Evolutionary conservation across 2,329 filamentous ascomycete genomes (phyloP).

Genomic region (Dryadomyces sulphureus): DNA sequence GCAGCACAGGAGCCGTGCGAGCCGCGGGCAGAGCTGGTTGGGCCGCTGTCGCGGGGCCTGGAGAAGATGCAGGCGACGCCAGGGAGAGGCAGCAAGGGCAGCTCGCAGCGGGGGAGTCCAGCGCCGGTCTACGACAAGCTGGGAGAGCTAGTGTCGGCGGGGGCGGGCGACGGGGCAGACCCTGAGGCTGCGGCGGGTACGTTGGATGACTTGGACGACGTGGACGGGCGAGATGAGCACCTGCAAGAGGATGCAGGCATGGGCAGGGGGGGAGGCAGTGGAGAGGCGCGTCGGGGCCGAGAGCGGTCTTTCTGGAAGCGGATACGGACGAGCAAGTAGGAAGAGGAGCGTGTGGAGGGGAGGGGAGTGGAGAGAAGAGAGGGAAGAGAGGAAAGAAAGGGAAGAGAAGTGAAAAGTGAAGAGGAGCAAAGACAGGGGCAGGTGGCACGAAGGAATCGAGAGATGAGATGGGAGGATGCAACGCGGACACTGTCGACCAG

Average conservation of each 20-base stretch:
- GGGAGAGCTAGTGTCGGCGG: conserved; percentile 6
- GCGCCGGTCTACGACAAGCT: conserved; percentile 14
- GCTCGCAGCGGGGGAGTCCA: too few relatives aligned
- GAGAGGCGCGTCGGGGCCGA: conserved; percentile 7
- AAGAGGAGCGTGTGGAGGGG: neutral
- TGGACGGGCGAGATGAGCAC: conserved; percentile 29
- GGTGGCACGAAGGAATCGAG: neutral
- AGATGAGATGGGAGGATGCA: neutral
- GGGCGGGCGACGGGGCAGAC: too few relatives aligned
- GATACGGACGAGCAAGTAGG: conserved; percentile 11
- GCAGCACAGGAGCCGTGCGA: too few relatives aligned
- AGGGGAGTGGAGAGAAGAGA: too few relatives aligned
- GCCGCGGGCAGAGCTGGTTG: conserved; percentile 14
- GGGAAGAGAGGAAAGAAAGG: too few relatives aligned
- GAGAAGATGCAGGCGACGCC: conserved; percentile 17
- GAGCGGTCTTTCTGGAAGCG: conserved; percentile 15
- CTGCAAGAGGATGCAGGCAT: conserved; percentile 28
- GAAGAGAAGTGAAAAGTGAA: neutral
- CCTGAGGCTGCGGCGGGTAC: conserved; percentile 4
- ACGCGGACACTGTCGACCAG: too few relatives aligned
- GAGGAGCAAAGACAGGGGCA: neutral
- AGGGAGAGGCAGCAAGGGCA: too few relatives aligned
- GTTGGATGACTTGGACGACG: conserved; percentile 21
- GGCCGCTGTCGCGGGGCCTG: conserved; percentile 17
- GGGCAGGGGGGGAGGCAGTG: conserved; percentile 3